phyloP scores from a whole-genome alignment of 495 filamentous ascomycete genomes.

The Baudoinia panamericana region DNA sequence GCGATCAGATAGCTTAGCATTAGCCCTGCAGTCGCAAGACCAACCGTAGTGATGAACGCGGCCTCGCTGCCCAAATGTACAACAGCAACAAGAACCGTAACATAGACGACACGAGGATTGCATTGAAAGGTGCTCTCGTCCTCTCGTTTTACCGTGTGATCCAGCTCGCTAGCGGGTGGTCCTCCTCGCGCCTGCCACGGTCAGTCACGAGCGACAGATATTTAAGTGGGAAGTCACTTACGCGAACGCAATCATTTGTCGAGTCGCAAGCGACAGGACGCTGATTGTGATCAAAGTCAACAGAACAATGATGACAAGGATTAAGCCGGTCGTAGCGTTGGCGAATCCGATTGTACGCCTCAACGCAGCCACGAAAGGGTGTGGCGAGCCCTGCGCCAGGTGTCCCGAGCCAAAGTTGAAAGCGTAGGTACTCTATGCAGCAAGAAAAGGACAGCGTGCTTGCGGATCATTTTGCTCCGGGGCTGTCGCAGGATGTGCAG shows the following conservation, averaged over 20 bases:
- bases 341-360: slow-evolving; percentile 7
- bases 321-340: slow-evolving; percentile 10
- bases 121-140: slow-evolving; percentile 9
- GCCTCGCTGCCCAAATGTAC: slow-evolving; percentile 21
- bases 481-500: too few species aligned
- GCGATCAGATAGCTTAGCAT: slow-evolving; percentile 14
- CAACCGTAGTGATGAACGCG: slow-evolving; percentile 22
- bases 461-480: too few species aligned
- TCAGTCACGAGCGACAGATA: too few species aligned
- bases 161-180: too few species aligned
- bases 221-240: too few species aligned
- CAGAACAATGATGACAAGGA: slow-evolving; percentile 16
- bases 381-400: slow-evolving; percentile 1
- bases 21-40: slow-evolving; percentile 11
- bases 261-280: slow-evolving; percentile 17
- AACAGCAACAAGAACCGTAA: slow-evolving; percentile 17
- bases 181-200: too few species aligned
- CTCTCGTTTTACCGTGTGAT: neutral
- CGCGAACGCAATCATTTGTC: slow-evolving; percentile 23
- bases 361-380: slow-evolving; percentile 18
- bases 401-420: slow-evolving; percentile 20
- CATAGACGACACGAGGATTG: slow-evolving; percentile 14
- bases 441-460: too few species aligned
- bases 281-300: slow-evolving; percentile 22
- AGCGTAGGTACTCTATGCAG: too few species aligned